phyloP scores from a whole-genome alignment of 805 yeast genomes.

The Nakazawaea ishiwadae region DNA sequence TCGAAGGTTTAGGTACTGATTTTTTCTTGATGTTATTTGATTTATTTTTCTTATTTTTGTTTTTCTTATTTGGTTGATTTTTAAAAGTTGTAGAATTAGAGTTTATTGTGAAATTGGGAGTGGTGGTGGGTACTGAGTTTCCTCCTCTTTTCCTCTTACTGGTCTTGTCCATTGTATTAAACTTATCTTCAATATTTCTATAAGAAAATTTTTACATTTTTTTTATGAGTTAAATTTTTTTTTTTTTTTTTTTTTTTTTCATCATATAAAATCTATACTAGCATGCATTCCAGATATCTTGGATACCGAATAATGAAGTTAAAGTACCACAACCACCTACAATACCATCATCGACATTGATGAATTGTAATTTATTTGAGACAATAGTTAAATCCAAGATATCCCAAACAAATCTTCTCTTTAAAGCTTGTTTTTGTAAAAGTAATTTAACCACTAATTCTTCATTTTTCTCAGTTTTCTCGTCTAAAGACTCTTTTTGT shows the following conservation, averaged over 20 bases:
- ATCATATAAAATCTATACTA: too few species aligned
- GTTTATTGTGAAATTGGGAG: too few species aligned
- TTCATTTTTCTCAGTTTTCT: constrained; percentile 36
- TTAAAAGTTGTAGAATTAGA: too few species aligned
- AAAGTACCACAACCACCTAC: constrained; percentile 82
- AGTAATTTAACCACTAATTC: constrained; percentile 24
- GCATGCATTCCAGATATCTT: constrained; percentile 52
- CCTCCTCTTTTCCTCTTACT: too few species aligned
- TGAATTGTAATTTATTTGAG: constrained; percentile 55
- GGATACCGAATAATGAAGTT: constrained; percentile 75
- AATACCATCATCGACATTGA: constrained; percentile 68
- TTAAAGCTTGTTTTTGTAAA: constrained; percentile 38
- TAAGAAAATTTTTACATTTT: too few species aligned
- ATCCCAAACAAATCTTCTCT: constrained; percentile 72
- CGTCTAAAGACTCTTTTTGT: constrained; percentile 18
- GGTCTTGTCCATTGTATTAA: too few species aligned
- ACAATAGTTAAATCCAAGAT: constrained; percentile 72
- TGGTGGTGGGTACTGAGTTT: constrained; percentile 3
- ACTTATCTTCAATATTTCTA: too few species aligned
- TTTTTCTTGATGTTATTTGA: neutral
- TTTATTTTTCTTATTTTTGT: constrained; percentile 5
- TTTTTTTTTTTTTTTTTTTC: too few species aligned
- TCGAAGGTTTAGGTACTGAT: constrained; percentile 1
- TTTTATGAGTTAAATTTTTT: too few species aligned
- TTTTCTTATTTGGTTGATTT: neutral